Conservation (phyloP, 148 eudicot genomes). For the Hydrangea macrophylla region DNA sequence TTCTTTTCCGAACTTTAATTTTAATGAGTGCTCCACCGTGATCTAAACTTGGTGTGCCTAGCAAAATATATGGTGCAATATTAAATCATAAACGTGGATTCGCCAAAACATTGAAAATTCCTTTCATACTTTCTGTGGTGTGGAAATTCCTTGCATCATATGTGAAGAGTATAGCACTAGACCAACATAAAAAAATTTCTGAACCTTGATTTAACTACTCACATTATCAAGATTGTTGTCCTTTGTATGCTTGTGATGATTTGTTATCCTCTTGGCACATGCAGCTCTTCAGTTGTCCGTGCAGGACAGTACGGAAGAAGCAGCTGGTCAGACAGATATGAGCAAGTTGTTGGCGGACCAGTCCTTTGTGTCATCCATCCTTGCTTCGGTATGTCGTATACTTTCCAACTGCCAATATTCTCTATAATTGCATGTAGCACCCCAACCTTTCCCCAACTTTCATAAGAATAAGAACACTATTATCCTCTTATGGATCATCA, state of each 20-base stretch:
- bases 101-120: not conserved
- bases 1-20: no score
- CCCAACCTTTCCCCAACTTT: not conserved
- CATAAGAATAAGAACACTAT: not conserved
- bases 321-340: constrained; percentile 65
- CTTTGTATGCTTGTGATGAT: not conserved
- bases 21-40: no score
- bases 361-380: constrained; percentile 78
- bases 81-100: not conserved
- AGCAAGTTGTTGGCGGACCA: constrained; percentile 74
- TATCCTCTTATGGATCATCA: not conserved
- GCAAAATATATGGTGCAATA: no score
- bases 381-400: constrained; percentile 59
- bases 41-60: no score
- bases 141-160: no score
- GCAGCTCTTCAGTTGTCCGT: constrained; percentile 93
- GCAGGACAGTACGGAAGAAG: constrained; percentile 57
- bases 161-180: not conserved
- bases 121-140: no score
- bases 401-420: not conserved
- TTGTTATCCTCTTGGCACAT: constrained; percentile 14
- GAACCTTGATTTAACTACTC: not conserved
- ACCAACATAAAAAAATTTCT: not conserved
- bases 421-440: not conserved
- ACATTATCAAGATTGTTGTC: not conserved